Conservation (phyloP, 148 eudicot genomes). For the Rhododendron williamsianum region DNA sequence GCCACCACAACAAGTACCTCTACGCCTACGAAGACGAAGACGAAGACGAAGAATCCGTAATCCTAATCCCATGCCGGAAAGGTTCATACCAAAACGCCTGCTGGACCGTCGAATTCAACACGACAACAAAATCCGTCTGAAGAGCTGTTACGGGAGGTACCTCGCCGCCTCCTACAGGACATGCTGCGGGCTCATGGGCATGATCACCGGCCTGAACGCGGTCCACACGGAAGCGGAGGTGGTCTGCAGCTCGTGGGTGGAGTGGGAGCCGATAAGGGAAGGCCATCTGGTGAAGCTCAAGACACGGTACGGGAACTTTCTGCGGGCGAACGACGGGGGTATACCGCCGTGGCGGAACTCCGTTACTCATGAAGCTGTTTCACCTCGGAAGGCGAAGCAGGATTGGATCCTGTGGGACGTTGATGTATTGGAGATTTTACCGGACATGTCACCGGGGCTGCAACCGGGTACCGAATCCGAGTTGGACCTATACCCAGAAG, state of each 20-base stretch:
- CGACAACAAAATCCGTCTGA: neutral
- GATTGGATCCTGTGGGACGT: neutral
- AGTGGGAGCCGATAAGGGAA: neutral
- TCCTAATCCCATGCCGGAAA: neutral
- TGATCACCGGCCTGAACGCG: neutral
- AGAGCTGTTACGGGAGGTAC: neutral
- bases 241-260: neutral
- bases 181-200: neutral
- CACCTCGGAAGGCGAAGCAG: neutral
- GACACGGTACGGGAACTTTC: neutral
- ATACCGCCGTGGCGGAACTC: neutral
- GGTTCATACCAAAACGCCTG: neutral
- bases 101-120: neutral
- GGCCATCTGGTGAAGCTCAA: neutral
- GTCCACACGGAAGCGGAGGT: neutral
- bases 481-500: neutral
- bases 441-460: neutral
- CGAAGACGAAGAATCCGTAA: neutral
- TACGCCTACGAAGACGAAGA: neutral
- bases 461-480: neutral
- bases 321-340: neutral
- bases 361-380: neutral
- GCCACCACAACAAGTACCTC: neutral
- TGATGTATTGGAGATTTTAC: neutral
- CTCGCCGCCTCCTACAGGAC: neutral